A percentile compares a stretch with the other conserved stretches of the same genome.
Conservation (phyloP, 352 stramenopile species). For the Globisporangium ultimum region DNA sequence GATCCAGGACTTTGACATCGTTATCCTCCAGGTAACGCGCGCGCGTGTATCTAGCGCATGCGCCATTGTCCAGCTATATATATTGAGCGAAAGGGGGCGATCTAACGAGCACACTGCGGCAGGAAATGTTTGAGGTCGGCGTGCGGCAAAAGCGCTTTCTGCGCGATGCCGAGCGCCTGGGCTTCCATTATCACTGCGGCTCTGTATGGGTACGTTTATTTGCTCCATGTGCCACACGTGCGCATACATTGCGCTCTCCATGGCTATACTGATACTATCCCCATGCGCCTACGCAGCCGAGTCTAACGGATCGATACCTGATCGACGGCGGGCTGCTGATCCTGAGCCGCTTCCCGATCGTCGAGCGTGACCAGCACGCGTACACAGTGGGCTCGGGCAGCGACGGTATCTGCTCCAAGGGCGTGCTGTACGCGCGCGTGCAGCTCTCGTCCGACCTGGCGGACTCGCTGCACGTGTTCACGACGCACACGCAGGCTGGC, state of each 20-base stretch:
- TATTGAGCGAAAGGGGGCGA: too few species aligned
- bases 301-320: slow-evolving; percentile 40
- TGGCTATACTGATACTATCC: background rate
- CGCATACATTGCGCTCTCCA: background rate
- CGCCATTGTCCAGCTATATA: background rate
- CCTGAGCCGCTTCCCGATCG: slow-evolving; percentile 80
- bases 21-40: slow-evolving; percentile 58
- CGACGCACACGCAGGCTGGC: slow-evolving; percentile 79
- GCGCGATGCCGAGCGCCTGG: slow-evolving; percentile 44
- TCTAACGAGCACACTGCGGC: slow-evolving; percentile 1
- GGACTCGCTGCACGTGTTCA: slow-evolving; percentile 81
- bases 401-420: slow-evolving; percentile 73
- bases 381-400: slow-evolving; percentile 59
- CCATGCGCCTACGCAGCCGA: slow-evolving; percentile 18
- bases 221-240: background rate
- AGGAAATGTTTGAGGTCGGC: slow-evolving; percentile 81
- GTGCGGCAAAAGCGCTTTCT: slow-evolving; percentile 55
- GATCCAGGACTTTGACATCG: slow-evolving; percentile 67
- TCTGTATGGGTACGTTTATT: slow-evolving; percentile 47
- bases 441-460: slow-evolving; percentile 65
- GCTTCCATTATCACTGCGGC: slow-evolving; percentile 73
- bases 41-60: background rate
- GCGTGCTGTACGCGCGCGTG: slow-evolving; percentile 71
- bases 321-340: slow-evolving; percentile 80
- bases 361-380: slow-evolving; percentile 55